Base-by-base conservation (phyloP, 805 yeast species). In the Saccharomycopsis fermentans region DNA sequence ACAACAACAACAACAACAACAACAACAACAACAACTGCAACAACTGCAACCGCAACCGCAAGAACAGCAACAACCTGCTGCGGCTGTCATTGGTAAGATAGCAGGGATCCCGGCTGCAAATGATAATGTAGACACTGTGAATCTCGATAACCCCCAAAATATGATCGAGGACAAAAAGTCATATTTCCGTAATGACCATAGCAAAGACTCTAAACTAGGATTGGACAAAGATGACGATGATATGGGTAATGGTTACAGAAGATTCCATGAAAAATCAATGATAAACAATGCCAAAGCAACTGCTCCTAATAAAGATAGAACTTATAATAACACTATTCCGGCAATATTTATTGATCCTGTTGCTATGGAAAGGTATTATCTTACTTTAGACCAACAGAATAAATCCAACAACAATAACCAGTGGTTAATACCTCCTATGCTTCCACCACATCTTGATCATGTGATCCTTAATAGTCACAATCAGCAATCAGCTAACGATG, bases 371-470 rank as follows among this genome's bases (percentile, higher is more conserved):
- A 90, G 86, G 64, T 87, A 87, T 67, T 87, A 87, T 66, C 73
- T 83, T 52, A 87, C 92, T 1, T 75, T 87, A 55, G 95, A 87
- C 66, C 81, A 81, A 65, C 84, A 81, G 65, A 81, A 85, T 51
- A 84, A 83, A 68, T 75, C 75, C 52, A 52, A 27, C 24, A 81
- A 73, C 75, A 81, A 73, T 75, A 84, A 76, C 78, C 70, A 78
- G 2, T 76, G 80, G 79, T 62, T 91, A 56, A 90, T 95, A 34
- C 98, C 99, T 21, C 99, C 99, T 24, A 96, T 87, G 68, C 77
- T 94, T 55, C 99, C 99, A 8, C 99, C 99, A 9, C 99, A 92
- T 70, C 77, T 94, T 61, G 99, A 94, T 69, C 86, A 87, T 66
- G 98, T 94, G 58, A 90, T 94, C 58, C 78, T 92, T 67, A 92